phyloP scores from a whole-genome alignment of 805 yeast genomes.

The Myxozyma kluyveri region DNA sequence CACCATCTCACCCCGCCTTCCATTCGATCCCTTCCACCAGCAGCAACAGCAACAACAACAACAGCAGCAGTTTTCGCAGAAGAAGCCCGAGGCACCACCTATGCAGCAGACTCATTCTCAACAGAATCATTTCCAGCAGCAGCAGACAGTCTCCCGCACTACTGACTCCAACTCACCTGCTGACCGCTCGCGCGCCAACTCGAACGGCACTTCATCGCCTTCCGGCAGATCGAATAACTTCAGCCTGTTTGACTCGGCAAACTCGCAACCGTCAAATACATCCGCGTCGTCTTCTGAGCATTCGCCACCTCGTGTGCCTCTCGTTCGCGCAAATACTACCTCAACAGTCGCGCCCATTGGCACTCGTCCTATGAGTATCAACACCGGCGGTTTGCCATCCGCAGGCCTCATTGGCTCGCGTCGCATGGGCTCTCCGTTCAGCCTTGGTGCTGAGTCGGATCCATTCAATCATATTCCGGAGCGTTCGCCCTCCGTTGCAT shows the following conservation, averaged over 20 bases:
- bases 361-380: constrained; percentile 24
- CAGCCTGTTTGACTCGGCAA: constrained; percentile 28
- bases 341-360: constrained; percentile 31
- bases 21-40: constrained; percentile 30
- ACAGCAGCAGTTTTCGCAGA: constrained; percentile 16
- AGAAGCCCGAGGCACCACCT: constrained; percentile 5
- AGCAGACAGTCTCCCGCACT: constrained; percentile 8
- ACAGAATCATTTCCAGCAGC: constrained; percentile 5
- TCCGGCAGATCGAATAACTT: constrained; percentile 30
- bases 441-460: constrained; percentile 24
- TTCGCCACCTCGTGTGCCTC: constrained; percentile 29
- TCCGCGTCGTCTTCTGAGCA: constrained; percentile 30
- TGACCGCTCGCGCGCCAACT: constrained; percentile 27
- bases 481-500: constrained; percentile 24
- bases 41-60: constrained; percentile 2
- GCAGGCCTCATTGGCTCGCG: constrained; percentile 21
- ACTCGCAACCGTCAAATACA: constrained; percentile 21
- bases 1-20: constrained; percentile 26
- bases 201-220: constrained; percentile 31
- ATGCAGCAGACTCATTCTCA: constrained; percentile 4
- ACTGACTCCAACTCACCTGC: constrained; percentile 18
- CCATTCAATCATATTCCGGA: constrained; percentile 24
- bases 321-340: constrained; percentile 22
- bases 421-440: constrained; percentile 21
- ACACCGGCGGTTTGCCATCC: not conserved